These are phyloP conservation scores for Dissophora ornata DNA, from an alignment of 192 early-diverging fungal genomes.

Conservation along the genomic window DNA sequence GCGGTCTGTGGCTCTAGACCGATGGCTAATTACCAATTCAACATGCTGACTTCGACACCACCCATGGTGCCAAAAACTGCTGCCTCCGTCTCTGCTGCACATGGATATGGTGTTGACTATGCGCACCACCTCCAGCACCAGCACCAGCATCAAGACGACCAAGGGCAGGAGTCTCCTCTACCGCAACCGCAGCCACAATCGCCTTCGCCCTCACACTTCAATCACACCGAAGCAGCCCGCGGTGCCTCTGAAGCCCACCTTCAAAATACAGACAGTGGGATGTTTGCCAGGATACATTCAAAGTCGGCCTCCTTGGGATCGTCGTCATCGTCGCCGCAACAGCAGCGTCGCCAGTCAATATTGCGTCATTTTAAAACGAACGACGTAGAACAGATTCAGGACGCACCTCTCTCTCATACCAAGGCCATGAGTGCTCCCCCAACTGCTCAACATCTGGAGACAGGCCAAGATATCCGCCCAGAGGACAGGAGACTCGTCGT, in stretches of 20 bases:
- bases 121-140: neutral
- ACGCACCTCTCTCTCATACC: neutral
- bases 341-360: neutral
- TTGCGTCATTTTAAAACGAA: too few relatives aligned
- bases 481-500: conserved; percentile 19
- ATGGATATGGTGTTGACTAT: neutral
- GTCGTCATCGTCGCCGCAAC: neutral
- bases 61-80: conserved; percentile 14
- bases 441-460: neutral
- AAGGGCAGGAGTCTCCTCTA: neutral
- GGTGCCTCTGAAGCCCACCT: neutral
- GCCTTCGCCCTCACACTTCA: neutral
- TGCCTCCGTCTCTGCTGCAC: neutral
- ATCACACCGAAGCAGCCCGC: neutral
- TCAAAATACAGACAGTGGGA: neutral
- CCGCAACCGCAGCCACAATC: conserved; percentile 4
- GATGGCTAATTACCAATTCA: conserved; percentile 4
- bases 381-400: too few relatives aligned
- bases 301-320: neutral
- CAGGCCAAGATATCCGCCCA: neutral
- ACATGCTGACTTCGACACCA: conserved; percentile 18
- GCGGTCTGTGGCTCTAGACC: neutral
- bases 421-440: neutral
- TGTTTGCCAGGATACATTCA: neutral
- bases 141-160: neutral